These are phyloP conservation scores for Cercospora canescens DNA, from an alignment of 2,329 filamentous ascomycete genomes.

Conservation along the genomic window DNA sequence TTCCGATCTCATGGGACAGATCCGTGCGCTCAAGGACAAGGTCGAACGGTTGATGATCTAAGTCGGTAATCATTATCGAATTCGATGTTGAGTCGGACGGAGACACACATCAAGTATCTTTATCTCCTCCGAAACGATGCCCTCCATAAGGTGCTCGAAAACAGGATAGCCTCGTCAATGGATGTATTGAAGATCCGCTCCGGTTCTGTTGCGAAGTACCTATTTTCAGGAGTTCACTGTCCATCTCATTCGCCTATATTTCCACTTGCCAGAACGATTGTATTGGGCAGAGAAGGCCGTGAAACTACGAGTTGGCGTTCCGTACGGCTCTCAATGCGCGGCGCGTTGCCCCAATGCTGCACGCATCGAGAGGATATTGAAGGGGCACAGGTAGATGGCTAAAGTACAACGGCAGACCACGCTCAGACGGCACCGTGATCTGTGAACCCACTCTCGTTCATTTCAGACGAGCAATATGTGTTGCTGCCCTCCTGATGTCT, in stretches of 20 bases:
- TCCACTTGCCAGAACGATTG: neutral
- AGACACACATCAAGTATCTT: neutral
- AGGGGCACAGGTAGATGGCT: too few species aligned
- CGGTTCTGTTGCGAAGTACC: too few species aligned
- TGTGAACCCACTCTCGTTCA: too few species aligned
- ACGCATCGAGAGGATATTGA: too few species aligned
- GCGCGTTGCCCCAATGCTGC: too few species aligned
- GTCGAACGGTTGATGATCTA: constrained; percentile 93
- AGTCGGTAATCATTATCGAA: neutral
- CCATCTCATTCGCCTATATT: neutral
- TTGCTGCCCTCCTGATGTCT: too few species aligned
- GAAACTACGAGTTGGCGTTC: too few species aligned
- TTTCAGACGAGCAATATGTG: too few species aligned
- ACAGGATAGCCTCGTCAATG: neutral
- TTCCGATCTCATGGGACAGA: constrained; percentile 83
- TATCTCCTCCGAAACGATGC: neutral
- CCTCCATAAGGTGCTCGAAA: neutral
- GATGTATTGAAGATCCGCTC: neutral
- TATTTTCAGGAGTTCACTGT: neutral
- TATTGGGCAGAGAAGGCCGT: too few species aligned
- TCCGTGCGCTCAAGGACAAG: constrained; percentile 87
- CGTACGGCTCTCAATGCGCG: too few species aligned
- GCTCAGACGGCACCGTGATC: too few species aligned
- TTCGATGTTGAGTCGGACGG: neutral
- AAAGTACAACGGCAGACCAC: too few species aligned